Base-by-base conservation (phyloP, 345 rosid species). In the thale cress (Arabidopsis thaliana) region DNA sequence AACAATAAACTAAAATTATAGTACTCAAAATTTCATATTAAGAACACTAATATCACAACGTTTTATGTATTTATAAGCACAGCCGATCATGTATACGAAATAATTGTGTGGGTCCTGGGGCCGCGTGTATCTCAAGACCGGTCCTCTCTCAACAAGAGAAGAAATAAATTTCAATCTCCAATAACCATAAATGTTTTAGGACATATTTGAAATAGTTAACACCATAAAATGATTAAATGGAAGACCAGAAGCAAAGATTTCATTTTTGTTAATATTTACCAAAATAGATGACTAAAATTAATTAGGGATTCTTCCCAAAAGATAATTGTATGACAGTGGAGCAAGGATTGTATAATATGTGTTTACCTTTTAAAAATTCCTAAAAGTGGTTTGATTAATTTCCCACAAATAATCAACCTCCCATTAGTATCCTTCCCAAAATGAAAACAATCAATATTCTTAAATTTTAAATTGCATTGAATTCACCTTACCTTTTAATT, bases 361-460 rank as follows among this genome's bases (percentile, higher is more conserved):
- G n/a, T 45, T 55, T 55, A 7, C 32, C 55, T 30, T 13, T 37
- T 12, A 16, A 51, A 16, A 16, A 8, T 46, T 65, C 48, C 65
- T 38, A 65, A 65, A 73, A 59, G 16, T 50, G 56, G 12, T 41
- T 41, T 57, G 45, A 67, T 75, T 50, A 23, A 25, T 25, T 56
- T 3, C 49, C 59, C 3, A 42, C 71, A 74, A 56, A 67, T 37
- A 56, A 65, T 45, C 49, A 44, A 20, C 73, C 14, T 16, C 23
- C 67, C 56, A 59, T 67, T 22, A 59, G 51, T n/a, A 50, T 50
- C 24, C 23, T 68, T 68, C 57, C 33, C 14, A 50, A 60, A 49
- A 49, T 38, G 45, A 33, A 32, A 50, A 22, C 20, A 41, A 22
- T 59, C 3, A 50, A 32, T 50, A 51, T 32, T 36, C 44, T 28